Evolutionary conservation across 2,329 filamentous ascomycete species (phyloP).

Genomic region (Ceratocystis harringtonii): DNA sequence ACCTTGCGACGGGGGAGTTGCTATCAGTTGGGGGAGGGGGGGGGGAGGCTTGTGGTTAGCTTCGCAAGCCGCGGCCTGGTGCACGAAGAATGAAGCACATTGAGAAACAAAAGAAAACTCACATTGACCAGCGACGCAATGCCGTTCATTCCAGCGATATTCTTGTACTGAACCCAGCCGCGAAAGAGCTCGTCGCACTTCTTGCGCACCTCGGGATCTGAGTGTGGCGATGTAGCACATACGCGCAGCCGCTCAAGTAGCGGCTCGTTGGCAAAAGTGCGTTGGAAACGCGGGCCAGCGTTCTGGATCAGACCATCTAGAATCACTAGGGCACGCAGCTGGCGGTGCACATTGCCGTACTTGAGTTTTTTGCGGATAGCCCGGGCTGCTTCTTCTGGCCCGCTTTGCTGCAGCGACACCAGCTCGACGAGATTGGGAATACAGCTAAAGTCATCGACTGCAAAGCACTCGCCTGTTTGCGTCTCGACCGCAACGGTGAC

Average conservation of each 20-base stretch:
- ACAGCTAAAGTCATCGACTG: constrained; percentile 80
- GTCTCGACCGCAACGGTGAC: constrained; percentile 86
- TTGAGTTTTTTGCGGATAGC: constrained; percentile 97
- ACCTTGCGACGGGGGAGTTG: constrained; percentile 54
- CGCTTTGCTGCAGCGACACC: constrained; percentile 73
- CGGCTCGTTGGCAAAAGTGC: constrained; percentile 77
- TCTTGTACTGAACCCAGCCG: constrained; percentile 78
- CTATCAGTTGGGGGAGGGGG: constrained; percentile 23
- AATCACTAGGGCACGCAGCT: constrained; percentile 74
- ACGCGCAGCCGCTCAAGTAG: constrained; percentile 81
- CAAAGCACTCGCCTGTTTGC: constrained; percentile 75
- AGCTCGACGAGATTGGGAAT: constrained; percentile 91
- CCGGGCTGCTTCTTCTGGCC: constrained; percentile 76
- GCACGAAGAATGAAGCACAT: background rate
- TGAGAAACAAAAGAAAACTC: constrained; percentile 15
- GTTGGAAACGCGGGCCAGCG: constrained; percentile 73
- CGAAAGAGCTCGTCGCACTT: constrained; percentile 80
- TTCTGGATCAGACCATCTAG: constrained; percentile 92
- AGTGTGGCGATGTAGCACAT: constrained; percentile 69
- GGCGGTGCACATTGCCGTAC: constrained; percentile 87
- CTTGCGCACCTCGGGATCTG: constrained; percentile 69
- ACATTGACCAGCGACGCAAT: constrained; percentile 65
- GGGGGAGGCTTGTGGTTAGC: background rate
- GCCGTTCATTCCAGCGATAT: constrained; percentile 61
- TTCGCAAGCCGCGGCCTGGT: background rate